A percentile compares a stretch with the other conserved stretches of the same genome.
Evolutionary conservation across 1,284 basidiomycete genomes (phyloP).

Genomic region (Rhodotorula sp.): DNA sequence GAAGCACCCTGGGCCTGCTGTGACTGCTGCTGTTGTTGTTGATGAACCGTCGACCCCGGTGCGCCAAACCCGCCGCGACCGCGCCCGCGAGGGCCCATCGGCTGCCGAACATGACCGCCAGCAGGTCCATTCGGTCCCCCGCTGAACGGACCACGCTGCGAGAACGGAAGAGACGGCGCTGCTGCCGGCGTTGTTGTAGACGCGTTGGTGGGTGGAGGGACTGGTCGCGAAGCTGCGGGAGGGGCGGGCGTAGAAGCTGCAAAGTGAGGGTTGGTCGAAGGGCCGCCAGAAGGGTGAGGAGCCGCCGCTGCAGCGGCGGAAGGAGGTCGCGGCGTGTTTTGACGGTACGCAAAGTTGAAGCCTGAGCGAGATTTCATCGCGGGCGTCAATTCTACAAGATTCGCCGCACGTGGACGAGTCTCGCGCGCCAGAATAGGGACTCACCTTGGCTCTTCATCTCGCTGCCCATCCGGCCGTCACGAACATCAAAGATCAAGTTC

Average conservation of each 20-base stretch:
- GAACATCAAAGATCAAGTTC: constrained; percentile 78
- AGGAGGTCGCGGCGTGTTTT: constrained; percentile 6
- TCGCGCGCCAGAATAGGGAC: constrained; percentile 32
- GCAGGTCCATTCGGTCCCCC: background rate
- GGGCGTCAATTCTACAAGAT: background rate
- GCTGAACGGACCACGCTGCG: background rate
- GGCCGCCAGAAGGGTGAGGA: background rate
- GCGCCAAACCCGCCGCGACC: background rate
- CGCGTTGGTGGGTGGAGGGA: background rate
- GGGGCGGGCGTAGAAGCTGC: constrained; percentile 9
- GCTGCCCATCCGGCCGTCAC: constrained; percentile 84
- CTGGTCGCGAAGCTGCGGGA: background rate
- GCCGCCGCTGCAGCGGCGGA: constrained; percentile 2
- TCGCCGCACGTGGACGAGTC: constrained; percentile 5
- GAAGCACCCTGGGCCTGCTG: background rate
- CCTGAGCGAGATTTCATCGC: constrained; percentile 55
- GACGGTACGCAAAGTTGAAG: constrained; percentile 93
- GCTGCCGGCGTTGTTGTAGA: background rate
- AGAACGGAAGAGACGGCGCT: background rate
- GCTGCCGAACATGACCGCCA: background rate
- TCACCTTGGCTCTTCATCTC: constrained; percentile 88
- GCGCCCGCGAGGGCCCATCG: background rate
- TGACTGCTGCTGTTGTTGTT: background rate
- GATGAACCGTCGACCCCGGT: background rate
- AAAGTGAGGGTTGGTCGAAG: constrained; percentile 4